Conservation (phyloP, 2,329 filamentous ascomycete species). For the Aspergillus novofumigatus region DNA sequence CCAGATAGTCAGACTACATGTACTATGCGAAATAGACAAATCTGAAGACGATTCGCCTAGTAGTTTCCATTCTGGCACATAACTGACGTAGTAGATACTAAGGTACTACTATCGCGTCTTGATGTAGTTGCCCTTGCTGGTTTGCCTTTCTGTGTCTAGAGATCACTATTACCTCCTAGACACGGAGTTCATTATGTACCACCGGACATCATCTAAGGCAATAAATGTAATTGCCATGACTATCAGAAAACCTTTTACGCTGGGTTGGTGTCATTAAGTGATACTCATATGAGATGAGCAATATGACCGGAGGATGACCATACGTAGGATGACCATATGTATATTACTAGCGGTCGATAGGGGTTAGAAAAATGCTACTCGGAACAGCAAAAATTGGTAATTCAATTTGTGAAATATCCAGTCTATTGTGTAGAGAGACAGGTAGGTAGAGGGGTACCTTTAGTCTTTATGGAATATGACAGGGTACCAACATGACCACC, state of each 20-base stretch:
- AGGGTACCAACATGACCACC: neutral
- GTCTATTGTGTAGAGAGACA: too few relatives aligned
- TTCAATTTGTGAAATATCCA: too few relatives aligned
- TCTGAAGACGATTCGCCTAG: too few relatives aligned
- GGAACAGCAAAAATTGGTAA: neutral
- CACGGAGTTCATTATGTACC: neutral
- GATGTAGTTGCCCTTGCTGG: too few relatives aligned
- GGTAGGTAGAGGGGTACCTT: neutral
- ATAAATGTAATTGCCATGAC: neutral
- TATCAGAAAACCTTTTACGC: too few relatives aligned
- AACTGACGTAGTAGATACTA: too few relatives aligned
- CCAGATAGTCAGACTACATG: too few relatives aligned
- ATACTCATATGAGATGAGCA: too few relatives aligned
- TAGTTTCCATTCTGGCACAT: too few relatives aligned
- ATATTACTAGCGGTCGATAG: neutral
- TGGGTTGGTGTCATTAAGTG: neutral
- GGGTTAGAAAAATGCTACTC: neutral
- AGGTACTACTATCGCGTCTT: too few relatives aligned
- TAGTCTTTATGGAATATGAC: neutral
- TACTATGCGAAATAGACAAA: too few relatives aligned
- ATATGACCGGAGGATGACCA: neutral
- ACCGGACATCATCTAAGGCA: neutral
- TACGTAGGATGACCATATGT: neutral
- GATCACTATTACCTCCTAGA: neutral
- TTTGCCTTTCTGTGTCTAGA: too few relatives aligned